Evolutionary conservation across 441 rosid genomes (phyloP), one percentile per base, ranked within the genome.

Genomic region (Adansonia grandidieri): DNA sequence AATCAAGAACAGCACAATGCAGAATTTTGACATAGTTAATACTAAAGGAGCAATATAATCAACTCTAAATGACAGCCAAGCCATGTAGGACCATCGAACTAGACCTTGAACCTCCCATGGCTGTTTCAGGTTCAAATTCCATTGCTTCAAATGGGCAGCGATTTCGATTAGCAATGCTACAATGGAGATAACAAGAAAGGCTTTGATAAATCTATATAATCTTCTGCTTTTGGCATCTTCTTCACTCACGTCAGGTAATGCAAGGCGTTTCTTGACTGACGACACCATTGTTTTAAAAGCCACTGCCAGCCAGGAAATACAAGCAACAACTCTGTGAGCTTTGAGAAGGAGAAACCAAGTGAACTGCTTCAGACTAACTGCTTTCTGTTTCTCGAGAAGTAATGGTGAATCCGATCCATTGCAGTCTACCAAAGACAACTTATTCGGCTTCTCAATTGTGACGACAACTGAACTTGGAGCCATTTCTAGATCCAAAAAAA

Each of bases 41-140:
- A 58, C 63, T 28, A 58, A 58, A 19, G 63, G 63, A 58, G 63
- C 63, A 58, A 58, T 9, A 20, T 58, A 58, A 58, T 58, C 63
- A 20, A 58, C 63, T 58, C 63, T 58, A 19, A 58, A 8, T 8
- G 32, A 57, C 63, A 58, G 1, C 63, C 63, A 58, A 7, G 63
- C 22, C 63, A 58, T 58, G 13, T 58, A 58, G 22, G 28, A 58
- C 63, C 63, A 58, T 58, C 20, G 63, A 2, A 58, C 13, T 4
- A 58, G 63, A 58, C 63, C 63, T 58, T 58, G 63, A 20, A 58
- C 63, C 63, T 20, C 63, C 63, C 63, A 58, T 58, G 63, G 63
- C 28, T 20, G 63, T 19, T 57, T 6, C 28, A 58, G 20, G 63
- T 20, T 58, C 28, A 58, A 58, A 58, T 58, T 58, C 63, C 63